Base-by-base conservation (phyloP, 2,329 filamentous ascomycete genomes). In the Ascochyta lentis region DNA sequence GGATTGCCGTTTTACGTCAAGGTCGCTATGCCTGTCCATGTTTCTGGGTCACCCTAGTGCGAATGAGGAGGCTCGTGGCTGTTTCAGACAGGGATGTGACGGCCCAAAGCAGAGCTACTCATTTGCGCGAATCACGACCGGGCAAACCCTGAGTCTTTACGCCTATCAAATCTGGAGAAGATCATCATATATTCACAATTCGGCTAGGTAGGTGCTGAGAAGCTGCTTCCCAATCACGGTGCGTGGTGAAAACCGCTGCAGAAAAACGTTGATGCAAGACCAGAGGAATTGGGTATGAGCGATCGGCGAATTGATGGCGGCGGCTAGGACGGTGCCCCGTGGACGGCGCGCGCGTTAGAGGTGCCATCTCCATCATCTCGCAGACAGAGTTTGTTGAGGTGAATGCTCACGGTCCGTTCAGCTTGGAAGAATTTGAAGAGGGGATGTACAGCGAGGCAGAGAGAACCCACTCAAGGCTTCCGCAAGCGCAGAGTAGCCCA, bases 1-100 rank as follows among this genome's bases (percentile, higher is more conserved):
- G 34, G 23, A 48, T 40, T 49, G 43, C 61, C 60, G 45, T 38
- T 51, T 58, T 63, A 38, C 34, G 39, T 40, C 42, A 54, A 58
- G 51, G 29, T 40, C 45, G 54, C 38, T 37, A 31, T 56, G 49
- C 43, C 22, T 53, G 47, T 45, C 61, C 65, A 60, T 40, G 42
- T 43, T 40, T 34, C 46, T 54, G 63, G 59, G 54, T 60, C 53
- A 27, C 37, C 27, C 10, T 16, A 26, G 31, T 41, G 29, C 46
- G 46, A 42, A 29, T 34, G 37, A 49, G 40, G 35, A 45, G 40
- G 35, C 22, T 31, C 31, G 37, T 56, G 42, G 43, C 53, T 51
- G 53, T 56, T 56, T 56, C 48, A 56, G 48, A 48, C 48, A 51
- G 27, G 38, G 46, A 12, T 44, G 23, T 27, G 13, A n/a, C 23